phyloP scores from a whole-genome alignment of 208 protist genomes.

The Leishmania gerbilli region DNA sequence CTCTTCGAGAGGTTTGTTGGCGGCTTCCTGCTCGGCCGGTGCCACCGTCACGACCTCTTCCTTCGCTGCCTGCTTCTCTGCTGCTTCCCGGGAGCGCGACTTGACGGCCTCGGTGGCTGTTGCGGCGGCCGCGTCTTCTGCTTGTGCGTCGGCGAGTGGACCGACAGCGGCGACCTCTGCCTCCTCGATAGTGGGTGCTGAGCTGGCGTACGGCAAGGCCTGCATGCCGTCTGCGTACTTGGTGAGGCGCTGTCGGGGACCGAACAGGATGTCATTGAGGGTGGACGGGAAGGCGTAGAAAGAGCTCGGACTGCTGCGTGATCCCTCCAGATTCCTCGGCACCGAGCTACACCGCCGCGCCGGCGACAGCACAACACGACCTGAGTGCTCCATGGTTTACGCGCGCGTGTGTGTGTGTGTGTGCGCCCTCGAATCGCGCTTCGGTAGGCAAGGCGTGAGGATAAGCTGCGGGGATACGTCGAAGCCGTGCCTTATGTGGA shows the following conservation, averaged over 20 bases:
- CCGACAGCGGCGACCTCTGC: neutral
- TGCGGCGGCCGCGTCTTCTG: neutral
- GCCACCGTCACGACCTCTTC: neutral
- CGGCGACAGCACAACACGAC: neutral
- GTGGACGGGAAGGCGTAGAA: slow-evolving; percentile 30
- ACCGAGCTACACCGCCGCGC: slow-evolving; percentile 25
- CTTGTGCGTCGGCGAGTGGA: neutral
- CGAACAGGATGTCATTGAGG: slow-evolving; percentile 36
- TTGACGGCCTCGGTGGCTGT: neutral
- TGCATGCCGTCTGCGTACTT: slow-evolving; percentile 33
- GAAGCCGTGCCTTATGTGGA: neutral
- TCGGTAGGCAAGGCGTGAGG: neutral
- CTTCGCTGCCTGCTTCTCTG: neutral
- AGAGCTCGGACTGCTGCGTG: slow-evolving; percentile 6
- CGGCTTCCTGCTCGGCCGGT: neutral
- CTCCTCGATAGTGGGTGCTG: neutral
- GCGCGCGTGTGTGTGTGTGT: neutral
- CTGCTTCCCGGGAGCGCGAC: neutral
- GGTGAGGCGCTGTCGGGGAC: slow-evolving; percentile 22
- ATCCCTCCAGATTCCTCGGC: slow-evolving; percentile 9
- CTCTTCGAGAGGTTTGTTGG: neutral
- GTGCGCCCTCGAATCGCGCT: neutral
- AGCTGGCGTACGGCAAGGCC: neutral
- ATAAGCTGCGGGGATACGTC: neutral
- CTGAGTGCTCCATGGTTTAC: neutral